Percentiles rank a stretch among this genome's conserved stretches.
Evolutionary conservation across 73 alveolate species (phyloP).

Genomic region (Uronychia binucleata): DNA sequence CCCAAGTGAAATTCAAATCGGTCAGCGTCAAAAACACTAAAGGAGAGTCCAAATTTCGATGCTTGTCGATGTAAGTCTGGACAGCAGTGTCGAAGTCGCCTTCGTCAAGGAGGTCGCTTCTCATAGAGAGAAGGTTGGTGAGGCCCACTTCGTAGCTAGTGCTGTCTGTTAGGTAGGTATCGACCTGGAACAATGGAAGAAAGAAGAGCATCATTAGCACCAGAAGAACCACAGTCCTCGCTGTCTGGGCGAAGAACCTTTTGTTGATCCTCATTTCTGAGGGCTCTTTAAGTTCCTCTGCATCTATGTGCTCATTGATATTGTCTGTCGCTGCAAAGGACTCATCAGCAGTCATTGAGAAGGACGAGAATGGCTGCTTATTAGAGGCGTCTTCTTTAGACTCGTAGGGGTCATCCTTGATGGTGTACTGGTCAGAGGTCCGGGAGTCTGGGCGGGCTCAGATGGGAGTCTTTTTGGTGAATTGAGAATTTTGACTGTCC

Average conservation of each 20-base stretch:
- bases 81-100: neutral
- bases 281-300: neutral
- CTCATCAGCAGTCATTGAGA: neutral
- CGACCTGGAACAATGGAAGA: neutral
- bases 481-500: neutral
- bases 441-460: neutral
- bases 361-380: neutral
- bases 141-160: neutral
- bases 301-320: neutral
- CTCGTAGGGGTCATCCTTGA: neutral
- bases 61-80: neutral
- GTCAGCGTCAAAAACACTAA: neutral
- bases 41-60: neutral
- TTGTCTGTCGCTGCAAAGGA: too few species aligned
- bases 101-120: neutral
- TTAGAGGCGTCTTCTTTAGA: neutral
- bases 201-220: constrained; percentile 43
- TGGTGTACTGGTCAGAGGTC: neutral
- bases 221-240: constrained; percentile 31
- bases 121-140: neutral
- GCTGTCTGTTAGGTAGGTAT: neutral
- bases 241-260: constrained; percentile 26
- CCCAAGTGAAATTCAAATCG: neutral
- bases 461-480: neutral
- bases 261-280: neutral